These are phyloP conservation scores for Incumbomyces lentus DNA, from an alignment of 2,329 filamentous ascomycete species.

Conservation along the genomic window DNA sequence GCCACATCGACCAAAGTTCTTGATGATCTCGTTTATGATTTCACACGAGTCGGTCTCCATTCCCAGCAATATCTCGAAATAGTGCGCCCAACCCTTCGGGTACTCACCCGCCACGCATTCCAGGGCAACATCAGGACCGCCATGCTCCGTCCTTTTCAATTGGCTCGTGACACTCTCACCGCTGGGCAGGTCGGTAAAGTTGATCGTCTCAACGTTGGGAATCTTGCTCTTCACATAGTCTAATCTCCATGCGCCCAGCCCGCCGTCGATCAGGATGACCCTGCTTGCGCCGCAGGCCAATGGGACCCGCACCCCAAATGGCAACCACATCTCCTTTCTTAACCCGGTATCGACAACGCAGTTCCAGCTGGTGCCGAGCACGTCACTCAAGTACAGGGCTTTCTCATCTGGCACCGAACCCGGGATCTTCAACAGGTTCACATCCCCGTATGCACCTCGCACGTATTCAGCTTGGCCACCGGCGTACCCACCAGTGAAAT, in stretches of 20 bases:
- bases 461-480: slow-evolving; percentile 83
- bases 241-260: slow-evolving; percentile 51
- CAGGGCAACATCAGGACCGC: slow-evolving; percentile 64
- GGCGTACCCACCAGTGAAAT: slow-evolving; percentile 74
- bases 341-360: slow-evolving; percentile 77
- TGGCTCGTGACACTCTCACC: slow-evolving; percentile 57
- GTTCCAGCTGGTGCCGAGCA: slow-evolving; percentile 69
- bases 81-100: slow-evolving; percentile 51
- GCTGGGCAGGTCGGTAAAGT: slow-evolving; percentile 55
- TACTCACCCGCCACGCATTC: slow-evolving; percentile 59
- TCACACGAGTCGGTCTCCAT: slow-evolving; percentile 75
- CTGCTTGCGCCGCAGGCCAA: slow-evolving; percentile 66
- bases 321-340: slow-evolving; percentile 66
- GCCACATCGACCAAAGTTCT: slow-evolving; percentile 55
- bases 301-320: slow-evolving; percentile 78
- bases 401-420: slow-evolving; percentile 76
- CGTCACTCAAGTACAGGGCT: slow-evolving; percentile 69
- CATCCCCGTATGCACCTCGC: slow-evolving; percentile 67
- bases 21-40: slow-evolving; percentile 44
- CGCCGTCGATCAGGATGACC: slow-evolving; percentile 70
- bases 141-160: slow-evolving; percentile 62
- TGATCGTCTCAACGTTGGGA: slow-evolving; percentile 55
- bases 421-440: slow-evolving; percentile 71
- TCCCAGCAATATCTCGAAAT: slow-evolving; percentile 51
- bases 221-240: slow-evolving; percentile 57